phyloP scores from a whole-genome alignment of 2,329 filamentous ascomycete species.

The Dothistroma pini region DNA sequence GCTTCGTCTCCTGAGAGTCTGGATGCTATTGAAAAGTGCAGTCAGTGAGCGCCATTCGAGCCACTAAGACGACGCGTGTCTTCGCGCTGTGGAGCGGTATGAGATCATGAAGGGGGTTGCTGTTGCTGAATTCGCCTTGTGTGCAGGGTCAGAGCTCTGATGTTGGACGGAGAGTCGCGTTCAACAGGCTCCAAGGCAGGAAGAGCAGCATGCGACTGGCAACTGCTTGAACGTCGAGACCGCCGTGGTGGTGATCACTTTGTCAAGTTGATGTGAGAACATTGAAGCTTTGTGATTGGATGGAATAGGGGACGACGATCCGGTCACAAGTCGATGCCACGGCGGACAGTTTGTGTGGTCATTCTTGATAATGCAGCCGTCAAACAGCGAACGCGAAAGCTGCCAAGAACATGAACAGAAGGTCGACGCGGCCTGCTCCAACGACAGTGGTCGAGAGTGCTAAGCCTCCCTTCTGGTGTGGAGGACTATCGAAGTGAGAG shows the following conservation, averaged over 20 bases:
- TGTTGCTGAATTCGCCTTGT: background rate
- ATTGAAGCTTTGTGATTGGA: background rate
- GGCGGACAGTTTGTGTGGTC: background rate
- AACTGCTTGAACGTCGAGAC: background rate
- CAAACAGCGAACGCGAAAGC: background rate
- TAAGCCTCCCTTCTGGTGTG: background rate
- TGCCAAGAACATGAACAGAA: background rate
- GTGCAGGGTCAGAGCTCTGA: background rate
- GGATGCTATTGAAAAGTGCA: background rate
- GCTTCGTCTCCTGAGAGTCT: background rate
- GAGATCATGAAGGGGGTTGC: conserved; percentile 5
- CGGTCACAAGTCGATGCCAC: background rate
- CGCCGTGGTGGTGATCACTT: background rate
- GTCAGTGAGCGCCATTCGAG: background rate
- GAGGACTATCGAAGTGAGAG: background rate
- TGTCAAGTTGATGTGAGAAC: background rate
- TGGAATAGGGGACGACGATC: background rate
- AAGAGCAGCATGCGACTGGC: too few relatives aligned
- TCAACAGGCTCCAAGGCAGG: background rate
- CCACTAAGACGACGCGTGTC: conserved; percentile 6
- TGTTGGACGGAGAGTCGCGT: background rate
- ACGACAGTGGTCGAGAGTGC: background rate
- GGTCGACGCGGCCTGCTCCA: background rate
- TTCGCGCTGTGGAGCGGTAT: conserved; percentile 7
- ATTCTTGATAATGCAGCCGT: background rate